Evolutionary conservation across 805 yeast species (phyloP).

Genomic region (Yamadazyma sp.): DNA sequence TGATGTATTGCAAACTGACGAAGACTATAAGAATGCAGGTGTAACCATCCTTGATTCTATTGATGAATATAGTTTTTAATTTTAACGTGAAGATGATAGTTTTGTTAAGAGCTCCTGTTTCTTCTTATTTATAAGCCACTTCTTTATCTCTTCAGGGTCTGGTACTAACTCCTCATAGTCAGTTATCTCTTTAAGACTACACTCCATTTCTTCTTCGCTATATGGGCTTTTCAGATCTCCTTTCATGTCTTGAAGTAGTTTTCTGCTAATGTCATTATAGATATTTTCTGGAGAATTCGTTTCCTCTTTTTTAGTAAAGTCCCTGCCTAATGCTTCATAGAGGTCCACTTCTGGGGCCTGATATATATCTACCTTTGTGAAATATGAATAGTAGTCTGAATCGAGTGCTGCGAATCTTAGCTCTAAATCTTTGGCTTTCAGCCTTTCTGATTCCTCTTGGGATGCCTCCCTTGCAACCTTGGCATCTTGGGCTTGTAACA

Average conservation of each 20-base stretch:
- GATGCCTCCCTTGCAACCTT: conserved; percentile 28
- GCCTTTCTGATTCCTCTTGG: conserved; percentile 16
- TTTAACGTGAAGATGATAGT: conserved; percentile 23
- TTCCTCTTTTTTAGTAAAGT: background rate
- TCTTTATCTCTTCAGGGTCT: conserved; percentile 40
- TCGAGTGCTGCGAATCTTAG: conserved; percentile 7
- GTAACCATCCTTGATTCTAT: conserved; percentile 26
- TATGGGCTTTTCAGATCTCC: too few species aligned
- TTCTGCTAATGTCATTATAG: background rate
- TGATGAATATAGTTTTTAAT: conserved; percentile 13
- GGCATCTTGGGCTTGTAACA: conserved; percentile 23
- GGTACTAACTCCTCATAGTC: conserved; percentile 22
- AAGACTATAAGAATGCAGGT: conserved; percentile 29
- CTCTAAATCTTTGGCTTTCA: conserved; percentile 1
- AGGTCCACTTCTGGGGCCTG: background rate
- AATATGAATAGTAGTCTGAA: conserved; percentile 6
- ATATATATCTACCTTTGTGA: background rate
- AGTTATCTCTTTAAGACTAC: background rate
- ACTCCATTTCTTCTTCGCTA: background rate
- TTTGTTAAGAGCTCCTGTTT: conserved; percentile 42
- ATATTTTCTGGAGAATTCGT: background rate
- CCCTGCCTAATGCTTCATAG: conserved; percentile 1
- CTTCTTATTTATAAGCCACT: conserved; percentile 46
- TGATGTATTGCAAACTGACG: conserved; percentile 33
- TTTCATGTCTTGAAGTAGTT: conserved; percentile 7